Base-by-base conservation (phyloP, 331 rosid species). In the Arachis monticola region DNA sequence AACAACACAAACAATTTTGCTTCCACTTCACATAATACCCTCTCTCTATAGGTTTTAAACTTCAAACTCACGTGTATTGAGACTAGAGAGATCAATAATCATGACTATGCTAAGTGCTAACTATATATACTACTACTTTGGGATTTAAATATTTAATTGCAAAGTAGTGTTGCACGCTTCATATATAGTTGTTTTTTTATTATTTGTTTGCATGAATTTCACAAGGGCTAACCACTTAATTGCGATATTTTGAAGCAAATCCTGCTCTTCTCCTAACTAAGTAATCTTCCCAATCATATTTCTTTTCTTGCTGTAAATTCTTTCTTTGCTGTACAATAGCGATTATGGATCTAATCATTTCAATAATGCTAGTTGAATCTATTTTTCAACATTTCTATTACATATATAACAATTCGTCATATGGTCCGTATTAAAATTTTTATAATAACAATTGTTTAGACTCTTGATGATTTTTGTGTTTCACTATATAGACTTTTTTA, bases 1-100 rank as follows among this genome's bases (percentile, higher is more conserved):
- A 72, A 78, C 71, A 77, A 40, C 78, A 35, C 38, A 76, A 80
- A 57, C 38, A 35, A 68, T 83, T 82, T 89, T 89, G 95, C 95
- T 89, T 89, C 95, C 88, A 89, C 87, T 89, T 78, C 92, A 89
- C 90, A 87, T 89, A 87, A 87, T 83, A 68, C 47, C 5, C 47
- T 44, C 47, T 44, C 47, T 44, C 69, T 64, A 67, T 68, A 64
- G 55, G 44, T 69, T 69, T 82, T 79, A 72, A 85, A 57, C 88
- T 85, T 85, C 78, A 79, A 82, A 75, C 46, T 81, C 88, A 85
- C 82, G 88, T 85, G 88, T 85, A 55, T 76, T 81, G 81, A 62
- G 68, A 45, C 32, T 73, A 70, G 74, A 66, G 67, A 53, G 75
- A 66, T n/a, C 3, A 35, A 35, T 35, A 35, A 35, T 35, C 3